Evolutionary conservation across 176 grass and related monocot genomes (phyloP).

Genomic region (Musa troglodytarum): DNA sequence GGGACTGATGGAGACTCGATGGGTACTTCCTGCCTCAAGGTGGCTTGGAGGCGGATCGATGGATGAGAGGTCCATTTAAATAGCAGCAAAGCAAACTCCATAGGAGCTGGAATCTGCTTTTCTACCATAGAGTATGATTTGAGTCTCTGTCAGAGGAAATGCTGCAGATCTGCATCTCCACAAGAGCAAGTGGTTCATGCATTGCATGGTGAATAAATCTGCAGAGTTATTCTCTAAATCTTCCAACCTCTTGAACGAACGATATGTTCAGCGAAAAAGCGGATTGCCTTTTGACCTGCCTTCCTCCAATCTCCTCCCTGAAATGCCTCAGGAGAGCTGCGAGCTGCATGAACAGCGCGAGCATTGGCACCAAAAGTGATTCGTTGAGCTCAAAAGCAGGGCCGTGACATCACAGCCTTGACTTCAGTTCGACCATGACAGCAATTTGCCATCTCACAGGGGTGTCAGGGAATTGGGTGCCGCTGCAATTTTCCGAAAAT

Average conservation of each 20-base stretch:
- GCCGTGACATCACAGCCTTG: background rate
- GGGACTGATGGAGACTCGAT: no score
- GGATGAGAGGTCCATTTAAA: background rate
- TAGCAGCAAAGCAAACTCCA: background rate
- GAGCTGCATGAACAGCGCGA: background rate
- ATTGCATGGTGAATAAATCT: slow-evolving; percentile 10
- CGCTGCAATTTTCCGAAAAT: background rate
- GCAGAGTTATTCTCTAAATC: background rate
- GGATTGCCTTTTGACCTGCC: slow-evolving; percentile 7
- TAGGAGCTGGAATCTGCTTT: slow-evolving; percentile 5
- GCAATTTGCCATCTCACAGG: background rate
- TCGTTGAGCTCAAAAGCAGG: slow-evolving; percentile 6
- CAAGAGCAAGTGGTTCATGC: background rate
- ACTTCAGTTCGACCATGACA: background rate
- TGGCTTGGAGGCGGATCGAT: background rate
- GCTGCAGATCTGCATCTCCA: background rate
- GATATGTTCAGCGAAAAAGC: slow-evolving; percentile 2
- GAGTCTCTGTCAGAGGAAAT: background rate
- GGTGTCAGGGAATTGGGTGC: slow-evolving; percentile 8
- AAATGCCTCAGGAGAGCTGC: background rate
- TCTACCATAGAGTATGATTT: background rate
- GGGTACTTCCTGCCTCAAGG: no score
- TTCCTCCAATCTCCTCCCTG: background rate
- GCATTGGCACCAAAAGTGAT: background rate
- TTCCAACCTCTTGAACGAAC: background rate